Evolutionary conservation across 2,329 filamentous ascomycete species (phyloP).

Genomic region (Fusarium temperatum): DNA sequence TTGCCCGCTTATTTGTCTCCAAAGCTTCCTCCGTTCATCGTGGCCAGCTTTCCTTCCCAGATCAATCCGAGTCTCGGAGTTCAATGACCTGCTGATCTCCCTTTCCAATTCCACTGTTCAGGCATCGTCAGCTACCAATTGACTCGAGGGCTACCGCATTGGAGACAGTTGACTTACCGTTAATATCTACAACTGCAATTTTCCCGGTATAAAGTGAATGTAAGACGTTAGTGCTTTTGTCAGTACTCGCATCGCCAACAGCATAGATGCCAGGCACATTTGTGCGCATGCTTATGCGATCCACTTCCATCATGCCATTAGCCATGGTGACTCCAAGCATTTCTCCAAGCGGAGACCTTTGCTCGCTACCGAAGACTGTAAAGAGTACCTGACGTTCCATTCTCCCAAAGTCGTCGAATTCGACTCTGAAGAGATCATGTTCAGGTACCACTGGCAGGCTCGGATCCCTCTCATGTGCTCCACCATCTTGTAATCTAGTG

Average conservation of each 20-base stretch:
- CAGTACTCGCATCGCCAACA: not conserved
- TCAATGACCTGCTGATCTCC: not conserved
- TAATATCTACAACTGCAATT: not conserved
- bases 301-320: not conserved
- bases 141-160: not conserved
- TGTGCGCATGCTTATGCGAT: not conserved
- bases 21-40: not conserved
- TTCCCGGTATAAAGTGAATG: not conserved
- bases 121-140: not conserved
- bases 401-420: not conserved
- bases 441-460: not conserved
- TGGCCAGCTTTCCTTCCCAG: rapidly evolving
- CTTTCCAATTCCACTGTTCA: not conserved
- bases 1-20: not conserved
- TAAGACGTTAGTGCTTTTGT: not conserved
- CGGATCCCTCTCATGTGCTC: not conserved
- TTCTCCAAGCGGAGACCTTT: not conserved
- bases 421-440: not conserved
- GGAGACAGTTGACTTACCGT: not conserved
- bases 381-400: not conserved
- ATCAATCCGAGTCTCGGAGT: not conserved
- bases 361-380: not conserved
- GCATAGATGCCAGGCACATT: not conserved
- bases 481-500: not conserved
- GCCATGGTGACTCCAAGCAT: not conserved